Percentiles rank a stretch among this genome's conserved stretches.
These are phyloP conservation scores for Aspergillus intermedius DNA, from an alignment of 2,329 filamentous ascomycete genomes.

Conservation along the genomic window DNA sequence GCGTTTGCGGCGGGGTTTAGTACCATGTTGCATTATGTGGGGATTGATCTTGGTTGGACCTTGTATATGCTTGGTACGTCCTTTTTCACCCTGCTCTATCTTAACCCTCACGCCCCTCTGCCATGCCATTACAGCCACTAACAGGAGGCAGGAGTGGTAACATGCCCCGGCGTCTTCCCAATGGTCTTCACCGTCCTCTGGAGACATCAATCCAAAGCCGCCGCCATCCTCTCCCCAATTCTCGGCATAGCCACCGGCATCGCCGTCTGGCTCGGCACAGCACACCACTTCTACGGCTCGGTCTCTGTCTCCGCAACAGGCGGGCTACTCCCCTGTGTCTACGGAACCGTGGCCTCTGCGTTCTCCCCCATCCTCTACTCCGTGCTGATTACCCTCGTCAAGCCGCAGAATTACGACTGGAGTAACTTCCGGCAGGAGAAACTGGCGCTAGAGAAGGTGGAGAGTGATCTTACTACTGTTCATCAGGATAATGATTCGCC, in stretches of 20 bases:
- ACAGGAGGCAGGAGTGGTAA: slow-evolving; percentile 38
- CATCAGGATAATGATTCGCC: slow-evolving; percentile 1
- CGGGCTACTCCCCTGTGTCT: slow-evolving; percentile 46
- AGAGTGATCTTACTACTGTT: slow-evolving; percentile 17
- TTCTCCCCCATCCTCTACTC: slow-evolving; percentile 49
- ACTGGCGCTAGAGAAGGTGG: slow-evolving; percentile 21
- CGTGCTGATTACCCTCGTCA: slow-evolving; percentile 41
- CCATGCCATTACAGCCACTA: neutral
- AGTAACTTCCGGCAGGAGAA: slow-evolving; percentile 30
- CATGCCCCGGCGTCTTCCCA: slow-evolving; percentile 49
- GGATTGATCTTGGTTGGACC: slow-evolving; percentile 50
- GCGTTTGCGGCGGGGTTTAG: slow-evolving; percentile 48
- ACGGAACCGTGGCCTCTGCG: slow-evolving; percentile 49
- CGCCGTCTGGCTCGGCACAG: slow-evolving; percentile 48
- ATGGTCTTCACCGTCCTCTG: slow-evolving; percentile 50
- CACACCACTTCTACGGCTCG: slow-evolving; percentile 41
- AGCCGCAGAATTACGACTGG: slow-evolving; percentile 40
- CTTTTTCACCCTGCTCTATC: neutral
- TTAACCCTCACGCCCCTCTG: neutral
- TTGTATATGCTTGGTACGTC: slow-evolving; percentile 45
- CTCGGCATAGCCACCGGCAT: slow-evolving; percentile 48
- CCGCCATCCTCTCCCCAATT: slow-evolving; percentile 46
- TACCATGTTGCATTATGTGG: slow-evolving; percentile 49
- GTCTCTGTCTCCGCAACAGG: slow-evolving; percentile 46
- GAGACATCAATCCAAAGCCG: slow-evolving; percentile 44